phyloP scores from a whole-genome alignment of 257 asterid species.

The Thymus mandschuricus region DNA sequence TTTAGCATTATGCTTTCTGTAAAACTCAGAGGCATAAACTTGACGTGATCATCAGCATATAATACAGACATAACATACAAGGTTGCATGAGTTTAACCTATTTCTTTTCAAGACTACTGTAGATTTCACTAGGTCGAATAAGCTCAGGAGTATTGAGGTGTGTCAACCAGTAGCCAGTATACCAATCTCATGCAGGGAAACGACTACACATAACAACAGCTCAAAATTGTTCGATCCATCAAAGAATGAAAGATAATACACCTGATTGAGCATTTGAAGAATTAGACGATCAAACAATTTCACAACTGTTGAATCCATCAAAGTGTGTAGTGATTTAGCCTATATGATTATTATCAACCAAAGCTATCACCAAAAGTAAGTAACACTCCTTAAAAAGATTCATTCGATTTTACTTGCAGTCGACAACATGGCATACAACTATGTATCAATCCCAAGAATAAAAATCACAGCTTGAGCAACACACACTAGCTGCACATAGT shows the following conservation, averaged over 20 bases:
- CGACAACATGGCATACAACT: neutral
- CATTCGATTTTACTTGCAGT: conserved; percentile 5
- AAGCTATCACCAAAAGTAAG: neutral
- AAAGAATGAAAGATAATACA: neutral
- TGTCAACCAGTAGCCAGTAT: neutral
- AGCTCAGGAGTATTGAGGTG: neutral
- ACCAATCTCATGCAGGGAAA: neutral
- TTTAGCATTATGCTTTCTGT: neutral
- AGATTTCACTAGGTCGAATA: neutral
- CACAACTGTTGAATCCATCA: neutral
- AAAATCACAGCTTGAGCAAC: neutral
- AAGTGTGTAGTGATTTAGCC: no score
- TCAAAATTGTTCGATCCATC: neutral
- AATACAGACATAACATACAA: neutral
- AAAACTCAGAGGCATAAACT: neutral
- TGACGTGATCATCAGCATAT: neutral
- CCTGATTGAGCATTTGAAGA: neutral
- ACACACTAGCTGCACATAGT: neutral
- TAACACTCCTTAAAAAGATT: neutral
- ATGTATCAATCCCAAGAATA: neutral
- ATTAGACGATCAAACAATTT: neutral
- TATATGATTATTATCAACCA: no score
- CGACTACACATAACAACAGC: neutral
- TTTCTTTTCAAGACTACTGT: neutral
- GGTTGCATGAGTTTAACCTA: neutral